A percentile compares a stretch with the other conserved stretches of the same genome.
Conservation (phyloP, 192 early-diverging fungal species). For the Chytriomyces hyalinus region DNA sequence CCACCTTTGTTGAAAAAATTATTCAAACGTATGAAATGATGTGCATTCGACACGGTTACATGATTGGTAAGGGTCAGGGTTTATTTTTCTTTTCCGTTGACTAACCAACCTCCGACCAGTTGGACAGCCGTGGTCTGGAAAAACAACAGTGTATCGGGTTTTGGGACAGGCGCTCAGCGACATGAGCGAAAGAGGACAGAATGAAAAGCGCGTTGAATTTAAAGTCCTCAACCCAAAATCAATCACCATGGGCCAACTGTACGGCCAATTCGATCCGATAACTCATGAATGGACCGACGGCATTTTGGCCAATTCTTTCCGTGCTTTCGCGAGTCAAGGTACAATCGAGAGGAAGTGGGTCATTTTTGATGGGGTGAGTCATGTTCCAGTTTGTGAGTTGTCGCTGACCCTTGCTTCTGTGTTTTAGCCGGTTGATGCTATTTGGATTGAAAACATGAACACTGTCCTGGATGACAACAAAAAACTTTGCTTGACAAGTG, state of each 20-base stretch:
- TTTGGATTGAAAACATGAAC: slow-evolving; percentile 74
- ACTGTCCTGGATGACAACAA: slow-evolving; percentile 71
- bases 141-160: slow-evolving; percentile 63
- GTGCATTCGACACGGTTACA: slow-evolving; percentile 69
- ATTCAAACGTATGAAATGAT: slow-evolving; percentile 71
- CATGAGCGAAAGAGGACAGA: slow-evolving; percentile 51
- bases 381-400: neutral
- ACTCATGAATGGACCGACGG: slow-evolving; percentile 71
- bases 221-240: slow-evolving; percentile 65
- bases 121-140: slow-evolving; percentile 63
- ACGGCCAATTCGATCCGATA: slow-evolving; percentile 64
- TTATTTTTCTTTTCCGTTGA: neutral
- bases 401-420: neutral
- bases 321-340: slow-evolving; percentile 56
- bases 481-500: slow-evolving; percentile 64
- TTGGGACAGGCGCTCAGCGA: slow-evolving; percentile 59
- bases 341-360: slow-evolving; percentile 62
- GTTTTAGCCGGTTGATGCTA: slow-evolving; percentile 59
- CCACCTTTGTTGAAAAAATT: slow-evolving; percentile 61
- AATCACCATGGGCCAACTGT: slow-evolving; percentile 69
- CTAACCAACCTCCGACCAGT: slow-evolving; percentile 17
- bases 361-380: slow-evolving; percentile 60
- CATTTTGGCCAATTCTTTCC: slow-evolving; percentile 61
- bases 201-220: slow-evolving; percentile 61
- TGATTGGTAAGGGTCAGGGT: slow-evolving; percentile 47